Conservation (phyloP, 345 rosid species). For the Salix udensis region DNA sequence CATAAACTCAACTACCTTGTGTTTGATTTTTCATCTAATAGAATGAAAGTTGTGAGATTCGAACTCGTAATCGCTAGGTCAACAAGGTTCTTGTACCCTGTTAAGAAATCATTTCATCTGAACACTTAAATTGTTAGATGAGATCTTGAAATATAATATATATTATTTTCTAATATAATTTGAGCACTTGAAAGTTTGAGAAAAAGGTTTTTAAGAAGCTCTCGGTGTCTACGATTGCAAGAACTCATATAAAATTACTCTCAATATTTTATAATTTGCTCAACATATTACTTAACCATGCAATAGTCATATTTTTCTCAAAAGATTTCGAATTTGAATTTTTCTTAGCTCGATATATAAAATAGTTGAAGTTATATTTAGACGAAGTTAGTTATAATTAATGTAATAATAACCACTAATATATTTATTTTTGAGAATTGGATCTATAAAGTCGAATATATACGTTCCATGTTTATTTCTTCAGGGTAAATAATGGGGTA, state of each 20-base stretch:
- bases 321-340: background rate
- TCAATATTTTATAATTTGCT: background rate
- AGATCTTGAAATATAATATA: too few species aligned
- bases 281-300: background rate
- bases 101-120: too few species aligned
- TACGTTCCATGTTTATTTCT: background rate
- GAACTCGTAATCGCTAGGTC: too few species aligned
- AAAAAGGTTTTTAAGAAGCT: too few species aligned
- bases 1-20: too few species aligned
- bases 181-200: too few species aligned
- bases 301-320: background rate
- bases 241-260: too few species aligned
- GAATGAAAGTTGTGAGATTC: too few species aligned
- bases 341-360: background rate
- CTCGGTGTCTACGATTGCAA: too few species aligned
- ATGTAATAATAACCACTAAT: background rate
- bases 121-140: too few species aligned
- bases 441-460: background rate
- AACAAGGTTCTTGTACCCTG: fast-evolving
- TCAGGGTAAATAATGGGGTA: background rate
- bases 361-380: background rate
- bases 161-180: too few species aligned
- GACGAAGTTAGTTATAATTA: background rate
- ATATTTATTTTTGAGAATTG: background rate
- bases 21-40: too few species aligned